A percentile compares a stretch with the other conserved stretches of the same genome.
Conservation (phyloP, 768 basidiomycete genomes). For the Clitopilus passeckerianus region DNA sequence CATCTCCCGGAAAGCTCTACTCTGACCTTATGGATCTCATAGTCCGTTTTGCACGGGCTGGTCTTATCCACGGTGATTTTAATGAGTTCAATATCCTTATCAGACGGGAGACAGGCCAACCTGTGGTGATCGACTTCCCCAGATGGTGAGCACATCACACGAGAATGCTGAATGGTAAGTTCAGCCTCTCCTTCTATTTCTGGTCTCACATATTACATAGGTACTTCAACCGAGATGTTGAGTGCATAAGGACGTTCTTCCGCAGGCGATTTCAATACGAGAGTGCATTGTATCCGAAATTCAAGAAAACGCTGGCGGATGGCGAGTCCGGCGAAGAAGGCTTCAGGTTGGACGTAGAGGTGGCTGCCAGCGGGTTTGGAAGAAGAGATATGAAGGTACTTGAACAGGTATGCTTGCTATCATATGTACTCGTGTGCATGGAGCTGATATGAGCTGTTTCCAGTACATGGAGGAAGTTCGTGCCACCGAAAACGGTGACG, state of each 20-base stretch:
- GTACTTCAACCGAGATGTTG: conserved; percentile 99
- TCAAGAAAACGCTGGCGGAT: conserved; percentile 58
- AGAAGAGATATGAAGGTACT: conserved; percentile 76
- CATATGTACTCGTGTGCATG: conserved; percentile 8
- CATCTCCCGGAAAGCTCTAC: conserved; percentile 87
- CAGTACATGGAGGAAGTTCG: conserved; percentile 66
- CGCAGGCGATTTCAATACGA: conserved; percentile 89
- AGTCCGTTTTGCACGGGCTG: conserved; percentile 87
- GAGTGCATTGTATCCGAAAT: conserved; percentile 82
- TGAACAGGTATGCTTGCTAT: conserved; percentile 63
- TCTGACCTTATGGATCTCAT: conserved; percentile 93
- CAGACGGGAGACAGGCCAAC: conserved; percentile 63
- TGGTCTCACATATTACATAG: conserved; percentile 33
- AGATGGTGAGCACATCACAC: conserved; percentile 98
- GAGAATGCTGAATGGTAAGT: conserved; percentile 92
- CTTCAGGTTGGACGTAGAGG: conserved; percentile 86
- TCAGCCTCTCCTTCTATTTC: not conserved
- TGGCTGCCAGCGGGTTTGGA: conserved; percentile 92
- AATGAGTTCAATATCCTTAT: conserved; percentile 99
- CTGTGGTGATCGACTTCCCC: conserved; percentile 98
- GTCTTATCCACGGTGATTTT: conserved; percentile 98
- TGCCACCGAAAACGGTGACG: conserved; percentile 23
- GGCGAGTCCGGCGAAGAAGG: conserved; percentile 35
- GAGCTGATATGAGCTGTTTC: conserved; percentile 14
- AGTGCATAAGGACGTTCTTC: conserved; percentile 94